Evolutionary conservation across 371 early-diverging fungal genomes (phyloP).

Genomic region (Polyrhizophydium stewartii): DNA sequence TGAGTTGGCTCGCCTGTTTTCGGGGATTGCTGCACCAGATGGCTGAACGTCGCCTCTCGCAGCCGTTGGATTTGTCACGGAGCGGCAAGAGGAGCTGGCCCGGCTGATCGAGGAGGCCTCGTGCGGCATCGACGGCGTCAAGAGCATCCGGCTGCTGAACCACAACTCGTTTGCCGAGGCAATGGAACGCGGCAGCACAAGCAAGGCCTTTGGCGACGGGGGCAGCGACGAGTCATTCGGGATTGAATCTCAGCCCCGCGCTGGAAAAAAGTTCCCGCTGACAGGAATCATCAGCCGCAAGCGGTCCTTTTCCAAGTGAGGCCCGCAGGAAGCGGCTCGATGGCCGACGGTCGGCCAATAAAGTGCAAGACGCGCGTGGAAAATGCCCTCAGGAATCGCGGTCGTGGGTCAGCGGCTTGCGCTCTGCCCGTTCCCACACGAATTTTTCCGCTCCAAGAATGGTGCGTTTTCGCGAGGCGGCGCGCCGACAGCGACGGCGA

Average conservation of each 20-base stretch:
- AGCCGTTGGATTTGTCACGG: not conserved
- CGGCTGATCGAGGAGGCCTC: not conserved
- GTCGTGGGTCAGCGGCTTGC: too few relatives aligned
- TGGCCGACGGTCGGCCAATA: too few relatives aligned
- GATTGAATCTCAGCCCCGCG: too few relatives aligned
- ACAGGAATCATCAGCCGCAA: conserved; percentile 3
- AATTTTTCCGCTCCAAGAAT: too few relatives aligned
- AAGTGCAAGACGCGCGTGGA: too few relatives aligned
- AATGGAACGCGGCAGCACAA: not conserved
- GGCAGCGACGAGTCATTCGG: too few relatives aligned
- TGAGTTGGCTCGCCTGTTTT: conserved; percentile 3
- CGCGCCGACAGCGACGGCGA: not conserved
- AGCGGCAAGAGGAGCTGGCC: not conserved
- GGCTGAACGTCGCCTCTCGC: not conserved
- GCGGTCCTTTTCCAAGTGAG: not conserved
- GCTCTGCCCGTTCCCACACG: too few relatives aligned
- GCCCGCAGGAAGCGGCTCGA: too few relatives aligned
- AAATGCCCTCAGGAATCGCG: too few relatives aligned
- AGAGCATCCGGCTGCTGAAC: not conserved
- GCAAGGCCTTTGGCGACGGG: too few relatives aligned
- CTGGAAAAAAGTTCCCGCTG: not conserved
- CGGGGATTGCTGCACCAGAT: too few relatives aligned
- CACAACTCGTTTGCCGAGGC: not conserved
- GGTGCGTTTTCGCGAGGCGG: too few relatives aligned
- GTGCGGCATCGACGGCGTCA: not conserved